Evolutionary conservation across 306 rosid species (phyloP).

Genomic region (Prunus armeniaca): DNA sequence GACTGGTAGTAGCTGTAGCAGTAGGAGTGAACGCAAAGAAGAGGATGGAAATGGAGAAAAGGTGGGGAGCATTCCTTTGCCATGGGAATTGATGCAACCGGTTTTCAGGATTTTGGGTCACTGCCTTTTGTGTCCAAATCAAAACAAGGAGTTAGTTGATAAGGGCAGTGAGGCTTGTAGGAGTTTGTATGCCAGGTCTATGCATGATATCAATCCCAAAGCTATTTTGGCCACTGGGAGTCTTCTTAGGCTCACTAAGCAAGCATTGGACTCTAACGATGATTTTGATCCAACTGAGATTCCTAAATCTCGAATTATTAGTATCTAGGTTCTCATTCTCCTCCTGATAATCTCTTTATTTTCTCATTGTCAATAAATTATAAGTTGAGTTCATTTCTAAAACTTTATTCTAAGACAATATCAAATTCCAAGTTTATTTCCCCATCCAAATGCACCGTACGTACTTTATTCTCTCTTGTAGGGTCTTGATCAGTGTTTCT

Average conservation of each 20-base stretch:
- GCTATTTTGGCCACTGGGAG: conserved; percentile 69
- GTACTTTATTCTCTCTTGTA: too few relatives aligned
- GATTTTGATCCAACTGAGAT: conserved; percentile 31
- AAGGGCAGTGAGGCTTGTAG: conserved; percentile 49
- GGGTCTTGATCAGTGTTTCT: too few relatives aligned
- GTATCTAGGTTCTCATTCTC: neutral
- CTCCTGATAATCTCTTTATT: neutral
- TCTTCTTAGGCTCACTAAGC: conserved; percentile 42
- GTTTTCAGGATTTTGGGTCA: conserved; percentile 58
- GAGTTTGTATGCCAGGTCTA: conserved; percentile 50
- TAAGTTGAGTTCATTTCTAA: too few relatives aligned
- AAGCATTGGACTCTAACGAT: conserved; percentile 5
- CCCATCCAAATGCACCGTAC: too few relatives aligned
- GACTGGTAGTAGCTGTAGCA: neutral
- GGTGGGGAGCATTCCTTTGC: conserved; percentile 54
- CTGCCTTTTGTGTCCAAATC: conserved; percentile 45
- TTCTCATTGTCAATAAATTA: too few relatives aligned
- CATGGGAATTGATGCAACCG: conserved; percentile 73
- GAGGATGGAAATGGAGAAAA: neutral
- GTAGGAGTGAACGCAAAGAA: neutral
- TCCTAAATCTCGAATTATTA: conserved; percentile 14
- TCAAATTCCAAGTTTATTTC: too few relatives aligned
- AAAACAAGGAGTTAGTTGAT: conserved; percentile 19
- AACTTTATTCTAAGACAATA: too few relatives aligned
- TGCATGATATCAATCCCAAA: conserved; percentile 62